Base-by-base conservation (phyloP, 2,329 filamentous ascomycete species). In the Talaromyces sp. region DNA sequence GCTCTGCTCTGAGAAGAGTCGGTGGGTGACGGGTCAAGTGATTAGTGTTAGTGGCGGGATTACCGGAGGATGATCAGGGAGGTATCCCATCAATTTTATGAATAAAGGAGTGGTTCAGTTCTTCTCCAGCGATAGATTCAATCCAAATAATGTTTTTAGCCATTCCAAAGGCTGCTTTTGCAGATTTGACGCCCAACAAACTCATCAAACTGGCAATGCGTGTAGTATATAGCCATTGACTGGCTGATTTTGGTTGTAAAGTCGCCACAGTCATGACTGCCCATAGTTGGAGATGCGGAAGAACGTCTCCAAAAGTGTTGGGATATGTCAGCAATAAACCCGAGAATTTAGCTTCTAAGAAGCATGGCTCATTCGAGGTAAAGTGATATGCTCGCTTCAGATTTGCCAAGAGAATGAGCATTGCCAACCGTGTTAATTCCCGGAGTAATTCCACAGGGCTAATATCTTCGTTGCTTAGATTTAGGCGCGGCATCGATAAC, bases 11-110 rank as follows among this genome's bases (percentile, higher is more conserved):
- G 75, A 79, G 62, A 75, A 76, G 61, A 73, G 71, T 31, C 67
- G 78, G 5, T 81, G 79, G 79, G 76, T 81, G n/a, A 79, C 78
- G 0, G 79, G 73, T n/a, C 77, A 80, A 69, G 72, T 68, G 34
- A 76, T 79, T 62, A 73, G 70, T 1, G 76, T 74, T 42, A 78
- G 72, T 54, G 76, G 74, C 23, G 76, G 73, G 5, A 68, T 76
- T 27, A 74, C 68, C 53, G 70, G 61, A 14, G 61, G 61, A 33
- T 62, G 18, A n/a, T 30, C 50, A 53, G 50, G 12, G 12, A 30
- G 27, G 28, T 40, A 27, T 27, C 18, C 28, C 28, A n/a, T 53
- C 50, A 18, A 53, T 53, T 31, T 4, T 5, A 30, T 53, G 27
- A 30, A 23, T 12, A 31, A 53, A 23, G 9, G 27, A n/a, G 7